Conservation (phyloP, 2,329 filamentous ascomycete genomes). For the Aspergillus fumigatus region DNA sequence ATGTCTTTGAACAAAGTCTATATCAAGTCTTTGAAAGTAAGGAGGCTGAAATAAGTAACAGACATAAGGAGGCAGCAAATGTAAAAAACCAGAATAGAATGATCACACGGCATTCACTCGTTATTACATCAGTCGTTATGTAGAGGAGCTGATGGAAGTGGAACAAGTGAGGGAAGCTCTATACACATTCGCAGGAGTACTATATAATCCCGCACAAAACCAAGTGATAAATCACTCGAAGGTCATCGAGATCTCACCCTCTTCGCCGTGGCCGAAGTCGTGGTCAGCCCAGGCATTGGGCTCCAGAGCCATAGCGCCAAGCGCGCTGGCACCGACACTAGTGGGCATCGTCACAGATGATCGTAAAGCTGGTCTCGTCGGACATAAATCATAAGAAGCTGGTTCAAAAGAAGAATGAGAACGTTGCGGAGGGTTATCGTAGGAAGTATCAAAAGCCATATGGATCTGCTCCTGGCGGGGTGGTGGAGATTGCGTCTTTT, state of each 20-base stretch:
- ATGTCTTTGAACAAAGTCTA: background rate
- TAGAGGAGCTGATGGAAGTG: conserved; percentile 2
- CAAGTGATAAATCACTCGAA: conserved; percentile 57
- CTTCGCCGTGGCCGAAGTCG: conserved; percentile 64
- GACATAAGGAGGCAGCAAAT: background rate
- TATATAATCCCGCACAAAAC: background rate
- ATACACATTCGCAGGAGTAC: background rate
- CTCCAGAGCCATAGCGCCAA: conserved; percentile 33
- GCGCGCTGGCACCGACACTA: conserved; percentile 18
- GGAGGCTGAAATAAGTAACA: background rate
- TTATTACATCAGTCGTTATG: background rate
- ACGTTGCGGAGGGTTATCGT: conserved; percentile 38
- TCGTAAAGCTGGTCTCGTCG: conserved; percentile 24
- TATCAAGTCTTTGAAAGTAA: background rate
- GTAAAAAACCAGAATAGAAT: background rate
- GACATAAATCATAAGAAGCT: conserved; percentile 7
- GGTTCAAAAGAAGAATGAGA: conserved; percentile 15
- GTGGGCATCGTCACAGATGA: conserved; percentile 30
- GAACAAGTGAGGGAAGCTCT: background rate
- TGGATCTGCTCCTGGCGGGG: conserved; percentile 43
- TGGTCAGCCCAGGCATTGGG: conserved; percentile 68
- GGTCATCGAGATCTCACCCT: conserved; percentile 74
- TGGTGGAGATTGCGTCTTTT: conserved; percentile 8
- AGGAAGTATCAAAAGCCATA: conserved; percentile 69
- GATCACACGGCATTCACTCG: background rate